These are phyloP conservation scores for Durotheca rogersii DNA, from an alignment of 495 filamentous ascomycete species.

Conservation along the genomic window DNA sequence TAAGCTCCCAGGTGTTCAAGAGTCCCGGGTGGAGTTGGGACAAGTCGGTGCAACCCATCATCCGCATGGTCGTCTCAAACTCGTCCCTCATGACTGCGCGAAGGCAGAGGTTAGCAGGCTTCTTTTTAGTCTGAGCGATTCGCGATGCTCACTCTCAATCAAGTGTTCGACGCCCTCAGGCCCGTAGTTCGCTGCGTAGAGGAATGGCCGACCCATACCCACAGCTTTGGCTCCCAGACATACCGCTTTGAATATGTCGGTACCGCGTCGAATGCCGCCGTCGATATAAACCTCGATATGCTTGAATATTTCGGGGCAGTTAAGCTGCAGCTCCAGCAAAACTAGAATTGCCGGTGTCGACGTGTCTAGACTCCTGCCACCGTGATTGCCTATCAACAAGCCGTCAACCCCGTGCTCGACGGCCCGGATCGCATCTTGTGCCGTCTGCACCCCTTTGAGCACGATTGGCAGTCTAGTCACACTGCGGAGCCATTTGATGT, in stretches of 20 bases:
- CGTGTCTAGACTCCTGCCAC: constrained; percentile 67
- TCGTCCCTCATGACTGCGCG: too few relatives aligned
- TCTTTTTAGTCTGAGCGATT: too few relatives aligned
- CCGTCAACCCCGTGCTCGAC: constrained; percentile 57
- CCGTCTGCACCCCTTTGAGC: constrained; percentile 66
- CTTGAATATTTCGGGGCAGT: constrained; percentile 60
- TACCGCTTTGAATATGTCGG: constrained; percentile 69
- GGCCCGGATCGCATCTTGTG: constrained; percentile 59
- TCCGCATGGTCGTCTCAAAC: too few relatives aligned
- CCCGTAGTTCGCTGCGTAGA: too few relatives aligned
- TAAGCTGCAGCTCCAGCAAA: constrained; percentile 63
- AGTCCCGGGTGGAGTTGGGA: too few relatives aligned
- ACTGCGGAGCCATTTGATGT: constrained; percentile 57
- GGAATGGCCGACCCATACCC: too few relatives aligned
- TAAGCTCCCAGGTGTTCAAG: too few relatives aligned
- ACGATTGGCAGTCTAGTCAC: constrained; percentile 52
- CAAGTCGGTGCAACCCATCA: too few relatives aligned
- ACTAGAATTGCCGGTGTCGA: constrained; percentile 60
- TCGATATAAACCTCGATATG: constrained; percentile 66
- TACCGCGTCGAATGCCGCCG: constrained; percentile 63
- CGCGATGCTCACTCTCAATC: too few relatives aligned
- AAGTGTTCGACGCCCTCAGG: too few relatives aligned
- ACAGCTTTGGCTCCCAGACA: constrained; percentile 67
- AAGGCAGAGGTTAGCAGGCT: too few relatives aligned
- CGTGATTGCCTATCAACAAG: constrained; percentile 68